A percentile compares a stretch with the other conserved stretches of the same genome.
Evolutionary conservation across 2,329 filamentous ascomycete genomes (phyloP).

Genomic region (Akanthomyces lecanii): DNA sequence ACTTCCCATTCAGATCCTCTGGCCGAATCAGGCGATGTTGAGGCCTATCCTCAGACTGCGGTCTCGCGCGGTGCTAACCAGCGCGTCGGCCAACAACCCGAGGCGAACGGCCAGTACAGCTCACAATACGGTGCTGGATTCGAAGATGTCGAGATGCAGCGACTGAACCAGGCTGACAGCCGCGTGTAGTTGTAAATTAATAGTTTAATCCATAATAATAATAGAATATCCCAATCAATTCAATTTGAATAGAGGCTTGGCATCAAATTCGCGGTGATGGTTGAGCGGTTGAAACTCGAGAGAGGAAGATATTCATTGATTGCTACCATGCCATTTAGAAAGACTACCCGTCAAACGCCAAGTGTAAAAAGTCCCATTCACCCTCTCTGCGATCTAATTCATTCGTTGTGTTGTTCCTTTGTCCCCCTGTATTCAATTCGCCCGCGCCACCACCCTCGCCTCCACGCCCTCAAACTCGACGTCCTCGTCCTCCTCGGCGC

Average conservation of each 20-base stretch:
- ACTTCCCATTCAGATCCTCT: constrained; percentile 32
- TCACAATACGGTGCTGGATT: constrained; percentile 6
- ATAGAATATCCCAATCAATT: not conserved
- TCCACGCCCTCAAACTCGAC: constrained; percentile 38
- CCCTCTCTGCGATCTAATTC: not conserved
- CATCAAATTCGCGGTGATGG: not conserved
- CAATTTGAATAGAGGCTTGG: not conserved
- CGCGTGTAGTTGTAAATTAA: constrained; percentile 3
- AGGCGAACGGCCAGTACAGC: constrained; percentile 2
- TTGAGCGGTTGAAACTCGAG: not conserved
- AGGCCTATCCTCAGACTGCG: constrained; percentile 8
- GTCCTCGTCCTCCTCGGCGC: constrained; percentile 57
- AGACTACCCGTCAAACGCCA: constrained; percentile 15
- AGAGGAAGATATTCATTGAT: constrained; percentile 4
- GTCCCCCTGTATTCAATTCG: not conserved
- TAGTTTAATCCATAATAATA: not conserved
- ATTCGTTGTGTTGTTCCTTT: no score
- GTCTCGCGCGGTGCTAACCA: constrained; percentile 18
- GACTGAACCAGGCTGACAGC: constrained; percentile 18
- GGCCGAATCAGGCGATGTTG: constrained; percentile 25
- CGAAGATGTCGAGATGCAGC: constrained; percentile 32
- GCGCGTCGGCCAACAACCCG: constrained; percentile 8
- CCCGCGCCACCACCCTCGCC: constrained; percentile 11
- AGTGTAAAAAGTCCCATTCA: not conserved
- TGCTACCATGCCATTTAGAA: constrained; percentile 11